Base-by-base conservation (phyloP, 345 rosid species). In the Lepidium didymum region DNA sequence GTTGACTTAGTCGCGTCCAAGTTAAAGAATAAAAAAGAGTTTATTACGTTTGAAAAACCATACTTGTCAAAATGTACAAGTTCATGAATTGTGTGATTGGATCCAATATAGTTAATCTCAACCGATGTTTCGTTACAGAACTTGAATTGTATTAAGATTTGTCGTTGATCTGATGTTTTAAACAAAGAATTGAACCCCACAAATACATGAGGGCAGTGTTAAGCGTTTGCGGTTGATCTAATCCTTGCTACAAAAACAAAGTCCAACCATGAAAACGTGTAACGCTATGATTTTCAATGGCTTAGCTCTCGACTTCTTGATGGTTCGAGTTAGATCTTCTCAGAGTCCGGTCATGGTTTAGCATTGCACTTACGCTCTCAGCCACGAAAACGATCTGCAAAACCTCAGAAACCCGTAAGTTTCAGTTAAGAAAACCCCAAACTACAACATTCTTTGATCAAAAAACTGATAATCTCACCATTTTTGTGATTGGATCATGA, bases 351-450 rank as follows among this genome's bases (percentile, higher is more conserved):
- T 94, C 96, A 37, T 83, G 88, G 70, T 86, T 87, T 80, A 91
- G 89, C 85, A 94, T 75, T 11, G 96, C 82, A 25, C 96, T 78
- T 46, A 85, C 85, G 44, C 95, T 83, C 84, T 94, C 96, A 21
- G 87, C 91, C 55, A 88, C 84, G 75, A 91, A 81, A 51, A 88
- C 62, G 16, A 88, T 86, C 99, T 88, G 91, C 80, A 69, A 51
- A 59, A 8, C 16, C 13, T 18, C 16, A 52, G 33, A 70, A 43
- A 40, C 47, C 27, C 12, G 9, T 47, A 34, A 35, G 56, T 42
- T 29, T 27, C 2, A 25, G n/a, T 15, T 42, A 58, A 47, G 42
- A 51, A 25, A 51, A 12, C 18, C 4, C 52, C 11, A 67, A 68
- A 68, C 44, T 46, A 37, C 25, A 53, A 35, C 45, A 31, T 18